Evolutionary conservation across 768 basidiomycete species (phyloP), one percentile per base, ranked within the genome.

Genomic region (Trichaptum fuscoviolaceum): DNA sequence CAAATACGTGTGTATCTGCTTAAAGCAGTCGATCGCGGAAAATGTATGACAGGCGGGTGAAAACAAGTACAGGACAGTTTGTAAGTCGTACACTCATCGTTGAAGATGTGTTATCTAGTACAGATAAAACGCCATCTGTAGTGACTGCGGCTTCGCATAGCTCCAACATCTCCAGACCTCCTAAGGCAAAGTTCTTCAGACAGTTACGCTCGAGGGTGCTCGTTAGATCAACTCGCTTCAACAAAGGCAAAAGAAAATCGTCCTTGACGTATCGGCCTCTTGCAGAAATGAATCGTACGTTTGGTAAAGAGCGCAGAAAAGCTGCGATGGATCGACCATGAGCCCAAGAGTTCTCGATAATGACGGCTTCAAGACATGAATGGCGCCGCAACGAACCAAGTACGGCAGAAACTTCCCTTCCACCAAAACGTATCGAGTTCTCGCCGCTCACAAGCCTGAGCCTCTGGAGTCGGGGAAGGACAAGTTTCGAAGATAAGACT

Each of bases 271-370:
- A 18, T 24, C 25, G 59, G 3, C 59, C 59, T 34, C 24, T 5
- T 25, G 59, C 59, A 34, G 59, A 25, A 15, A 61, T 61, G 23
- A 25, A 3, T 3, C 59, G 59, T 23, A 61, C 10, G 18, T 34
- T 25, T 9, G 59, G 59, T 20, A 61, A 24, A 34, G 59, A 25
- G 3, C 25, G 30, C 30, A 61, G 25, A 25, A 61, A 61, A 25
- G 59, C 24, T 17, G 30, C 25, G 15, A 61, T 15, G 59, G 59
- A 61, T 25, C 59, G 59, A 15, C 59, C 59, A 61, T 61, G 59
- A 24, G 30, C 24, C 59, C 59, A 61, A 61, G 25, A 25, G 59
- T 34, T 12, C 2, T 25, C 30, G 15, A 34, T 34, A 12, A 25
- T 25, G 25, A 61, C 59, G 59, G 15, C 3, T 18, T 25, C 24